phyloP scores from a whole-genome alignment of 768 basidiomycete genomes.

The Filobasidium wieringae region DNA sequence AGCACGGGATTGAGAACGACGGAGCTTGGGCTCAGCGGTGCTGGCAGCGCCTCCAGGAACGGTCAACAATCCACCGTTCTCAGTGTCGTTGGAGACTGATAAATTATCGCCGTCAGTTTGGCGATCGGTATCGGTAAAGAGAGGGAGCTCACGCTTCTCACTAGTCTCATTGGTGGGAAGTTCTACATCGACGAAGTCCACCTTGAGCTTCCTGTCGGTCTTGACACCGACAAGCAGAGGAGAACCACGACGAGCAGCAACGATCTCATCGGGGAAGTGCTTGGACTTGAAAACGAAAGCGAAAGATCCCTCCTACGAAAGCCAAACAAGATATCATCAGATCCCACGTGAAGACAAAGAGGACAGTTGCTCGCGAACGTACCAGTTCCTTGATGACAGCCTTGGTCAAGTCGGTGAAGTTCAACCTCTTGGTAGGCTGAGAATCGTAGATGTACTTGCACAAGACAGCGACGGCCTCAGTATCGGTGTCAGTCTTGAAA shows the following conservation, averaged over 20 bases:
- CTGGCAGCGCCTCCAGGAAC: slow-evolving; percentile 47
- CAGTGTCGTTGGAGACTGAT: slow-evolving; percentile 36
- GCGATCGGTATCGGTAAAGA: background rate
- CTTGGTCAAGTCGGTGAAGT: slow-evolving; percentile 87
- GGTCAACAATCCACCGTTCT: slow-evolving; percentile 48
- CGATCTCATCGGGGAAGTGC: slow-evolving; percentile 91
- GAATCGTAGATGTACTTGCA: slow-evolving; percentile 94
- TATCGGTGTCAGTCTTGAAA: slow-evolving; percentile 92
- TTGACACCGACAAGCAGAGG: slow-evolving; percentile 95
- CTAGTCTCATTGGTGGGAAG: slow-evolving; percentile 49
- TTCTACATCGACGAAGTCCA: slow-evolving; percentile 98
- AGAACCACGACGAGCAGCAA: slow-evolving; percentile 91
- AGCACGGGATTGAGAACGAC: slow-evolving; percentile 87
- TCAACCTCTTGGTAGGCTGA: slow-evolving; percentile 68
- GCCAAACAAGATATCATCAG: background rate
- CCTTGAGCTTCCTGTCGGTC: slow-evolving; percentile 99
- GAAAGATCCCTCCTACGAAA: slow-evolving; percentile 78
- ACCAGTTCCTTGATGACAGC: slow-evolving; percentile 84
- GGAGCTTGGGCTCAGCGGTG: slow-evolving; percentile 54
- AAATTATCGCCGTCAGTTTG: background rate
- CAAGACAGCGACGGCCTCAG: slow-evolving; percentile 92
- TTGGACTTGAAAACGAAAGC: slow-evolving; percentile 97
- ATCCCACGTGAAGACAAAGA: background rate
- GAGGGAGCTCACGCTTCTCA: slow-evolving; percentile 9
- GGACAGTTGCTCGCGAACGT: slow-evolving; percentile 15